These are phyloP conservation scores for Amylostereum areolatum DNA, from an alignment of 1,284 basidiomycete species.

Conservation along the genomic window DNA sequence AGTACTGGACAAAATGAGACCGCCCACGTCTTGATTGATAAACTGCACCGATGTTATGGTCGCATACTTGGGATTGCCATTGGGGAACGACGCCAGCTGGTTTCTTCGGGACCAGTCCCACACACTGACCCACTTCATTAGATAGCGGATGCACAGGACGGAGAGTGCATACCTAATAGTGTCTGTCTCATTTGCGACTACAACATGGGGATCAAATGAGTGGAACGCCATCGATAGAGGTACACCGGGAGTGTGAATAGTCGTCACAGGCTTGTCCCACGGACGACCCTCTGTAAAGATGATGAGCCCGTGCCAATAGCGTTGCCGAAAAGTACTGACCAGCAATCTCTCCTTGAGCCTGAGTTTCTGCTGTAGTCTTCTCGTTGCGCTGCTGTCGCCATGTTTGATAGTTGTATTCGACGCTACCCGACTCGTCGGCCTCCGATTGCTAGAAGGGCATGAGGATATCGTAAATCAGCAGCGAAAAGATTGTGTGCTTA, in stretches of 20 bases:
- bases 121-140: slow-evolving; percentile 45
- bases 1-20: slow-evolving; percentile 84
- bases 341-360: slow-evolving; percentile 63
- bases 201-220: slow-evolving; percentile 86
- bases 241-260: slow-evolving; percentile 63
- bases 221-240: slow-evolving; percentile 86
- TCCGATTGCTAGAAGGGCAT: slow-evolving; percentile 70
- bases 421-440: slow-evolving; percentile 90
- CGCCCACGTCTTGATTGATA: slow-evolving; percentile 94
- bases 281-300: slow-evolving; percentile 36
- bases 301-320: not conserved
- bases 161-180: slow-evolving; percentile 68
- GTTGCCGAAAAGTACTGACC: slow-evolving; percentile 43
- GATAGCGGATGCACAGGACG: slow-evolving; percentile 1
- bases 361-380: slow-evolving; percentile 67
- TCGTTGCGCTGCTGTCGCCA: slow-evolving; percentile 95
- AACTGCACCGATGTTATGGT: slow-evolving; percentile 89
- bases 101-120: slow-evolving; percentile 91
- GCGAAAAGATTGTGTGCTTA: slow-evolving; percentile 32
- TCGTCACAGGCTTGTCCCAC: slow-evolving; percentile 82
- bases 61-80: slow-evolving; percentile 80
- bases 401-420: slow-evolving; percentile 92
- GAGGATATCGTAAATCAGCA: slow-evolving; percentile 5
- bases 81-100: slow-evolving; percentile 80
- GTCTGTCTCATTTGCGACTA: slow-evolving; percentile 83